Percentiles rank a stretch among this genome's conserved stretches.
Evolutionary conservation across 2,329 filamentous ascomycete species (phyloP).

Genomic region (Mycosphaerella arachidis): DNA sequence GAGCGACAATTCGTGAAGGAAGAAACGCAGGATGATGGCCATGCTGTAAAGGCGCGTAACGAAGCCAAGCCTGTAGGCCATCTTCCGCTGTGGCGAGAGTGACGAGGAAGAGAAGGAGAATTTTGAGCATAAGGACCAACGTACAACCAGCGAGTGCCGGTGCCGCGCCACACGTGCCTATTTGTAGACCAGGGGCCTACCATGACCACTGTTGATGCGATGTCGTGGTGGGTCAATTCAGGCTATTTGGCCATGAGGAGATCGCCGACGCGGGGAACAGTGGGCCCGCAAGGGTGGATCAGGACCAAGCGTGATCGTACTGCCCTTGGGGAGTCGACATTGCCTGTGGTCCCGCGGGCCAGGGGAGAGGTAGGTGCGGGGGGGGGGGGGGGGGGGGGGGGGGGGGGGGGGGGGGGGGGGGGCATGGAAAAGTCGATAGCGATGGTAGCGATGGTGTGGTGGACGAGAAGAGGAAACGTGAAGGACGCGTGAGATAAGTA

Average conservation of each 20-base stretch:
- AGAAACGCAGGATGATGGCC: constrained; percentile 46
- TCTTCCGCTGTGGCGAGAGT: constrained; percentile 51
- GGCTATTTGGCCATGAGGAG: background rate
- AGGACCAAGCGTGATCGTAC: background rate
- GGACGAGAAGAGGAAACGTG: too few relatives aligned
- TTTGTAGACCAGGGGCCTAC: background rate
- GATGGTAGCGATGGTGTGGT: too few relatives aligned
- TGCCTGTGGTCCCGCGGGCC: too few relatives aligned
- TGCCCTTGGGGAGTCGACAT: background rate
- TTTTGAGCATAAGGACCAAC: background rate
- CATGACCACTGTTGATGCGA: background rate
- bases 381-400: too few relatives aligned
- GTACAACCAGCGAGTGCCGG: background rate
- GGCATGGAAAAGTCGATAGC: too few relatives aligned
- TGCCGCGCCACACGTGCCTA: background rate
- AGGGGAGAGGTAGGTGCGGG: too few relatives aligned
- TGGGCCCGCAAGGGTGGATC: background rate
- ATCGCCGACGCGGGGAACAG: background rate
- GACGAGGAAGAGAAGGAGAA: constrained; percentile 7
- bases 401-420: too few relatives aligned
- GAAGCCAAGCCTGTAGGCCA: constrained; percentile 59
- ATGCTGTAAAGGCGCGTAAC: constrained; percentile 54
- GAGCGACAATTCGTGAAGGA: constrained; percentile 51
- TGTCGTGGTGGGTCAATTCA: background rate
- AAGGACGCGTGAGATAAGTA: too few relatives aligned